Percentiles rank a stretch among this genome's conserved stretches.
phyloP scores from a whole-genome alignment of 495 filamentous ascomycete genomes.

The Antarctomyces pellizariae region DNA sequence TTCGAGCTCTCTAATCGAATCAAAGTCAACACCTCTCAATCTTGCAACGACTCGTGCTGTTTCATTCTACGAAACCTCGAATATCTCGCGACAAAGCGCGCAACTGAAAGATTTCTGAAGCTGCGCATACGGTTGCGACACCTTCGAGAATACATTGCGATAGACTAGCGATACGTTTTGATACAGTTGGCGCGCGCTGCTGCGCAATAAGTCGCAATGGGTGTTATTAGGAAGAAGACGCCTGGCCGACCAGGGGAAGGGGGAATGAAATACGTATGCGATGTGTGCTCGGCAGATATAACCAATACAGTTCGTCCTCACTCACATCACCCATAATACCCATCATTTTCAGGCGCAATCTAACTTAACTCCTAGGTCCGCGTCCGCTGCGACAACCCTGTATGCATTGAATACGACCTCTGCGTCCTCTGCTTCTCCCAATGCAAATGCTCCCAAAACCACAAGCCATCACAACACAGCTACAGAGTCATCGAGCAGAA shows the following conservation, averaged over 20 bases:
- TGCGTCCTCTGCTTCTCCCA: slow-evolving; percentile 87
- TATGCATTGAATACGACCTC: slow-evolving; percentile 85
- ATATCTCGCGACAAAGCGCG: no score
- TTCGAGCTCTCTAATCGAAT: no score
- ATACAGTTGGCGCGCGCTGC: no score
- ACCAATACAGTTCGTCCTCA: slow-evolving; percentile 58
- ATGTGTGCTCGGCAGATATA: slow-evolving; percentile 86
- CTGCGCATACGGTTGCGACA: no score
- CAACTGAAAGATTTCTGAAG: no score
- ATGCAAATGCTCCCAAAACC: slow-evolving; percentile 49
- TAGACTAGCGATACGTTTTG: no score
- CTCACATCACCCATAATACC: slow-evolving; percentile 1
- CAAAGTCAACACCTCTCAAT: no score
- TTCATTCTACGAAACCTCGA: no score
- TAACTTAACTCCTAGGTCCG: slow-evolving; percentile 38
- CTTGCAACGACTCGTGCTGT: no score
- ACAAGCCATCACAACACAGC: slow-evolving; percentile 64
- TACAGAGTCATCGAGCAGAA: slow-evolving; percentile 95
- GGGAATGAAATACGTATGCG: slow-evolving; percentile 85
- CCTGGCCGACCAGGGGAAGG: slow-evolving; percentile 72
- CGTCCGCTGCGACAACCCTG: slow-evolving; percentile 64
- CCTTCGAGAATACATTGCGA: no score
- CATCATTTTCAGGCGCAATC: neutral
- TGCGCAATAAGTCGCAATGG: slow-evolving; percentile 48
- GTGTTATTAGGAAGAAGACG: slow-evolving; percentile 91